Evolutionary conservation across 768 basidiomycete species (phyloP), one percentile per base, ranked within the genome.

Genomic region (Boletus reticulatus): DNA sequence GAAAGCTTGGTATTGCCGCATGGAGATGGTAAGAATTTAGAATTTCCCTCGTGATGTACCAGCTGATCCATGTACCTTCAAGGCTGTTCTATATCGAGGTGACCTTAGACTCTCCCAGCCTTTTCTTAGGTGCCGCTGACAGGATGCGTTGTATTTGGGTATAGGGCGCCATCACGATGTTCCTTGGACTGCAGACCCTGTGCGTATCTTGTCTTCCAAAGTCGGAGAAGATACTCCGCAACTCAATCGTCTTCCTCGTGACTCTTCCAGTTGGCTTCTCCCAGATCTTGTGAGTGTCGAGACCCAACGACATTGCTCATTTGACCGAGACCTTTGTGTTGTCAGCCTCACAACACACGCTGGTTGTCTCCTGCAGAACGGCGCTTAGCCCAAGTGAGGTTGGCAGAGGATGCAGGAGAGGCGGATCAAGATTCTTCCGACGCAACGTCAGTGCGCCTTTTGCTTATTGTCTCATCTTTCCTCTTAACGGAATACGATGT

Each of bases 71-170:
- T 38, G 16, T 13, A 51, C 16, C 42, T 31, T 3, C 56, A 84
- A 60, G 86, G 87, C 60, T 89, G 37, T 89, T 89, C 66, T 86
- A 79, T 64, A 85, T 88, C 43, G 88, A 86, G 76, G 85, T 80
- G 9, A 52, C 11, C 22, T 14, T 20, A 32, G 29, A 11, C 42
- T n/a, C 11, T 31, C 8, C 0, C n/a, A 2, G 27, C 19, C 24
- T 45, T 11, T 48, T 9, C 13, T 20, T 11, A 2, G 41, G 7
- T 19, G 27, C 32, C 11, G 50, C 41, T 37, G 42, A 51, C 24
- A 43, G 27, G 44, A 29, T 20, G 13, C 2, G 19, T 24, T 37
- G 24, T 20, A 19, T 41, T 31, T 22, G 29, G 38, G 8, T 10
- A 41, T 29, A 89, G 81, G 88, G 88, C 4, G 73, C 81, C 1